These are phyloP conservation scores for Jimgerdemannia lactiflua DNA, from an alignment of 192 early-diverging fungal species.

Conservation along the genomic window DNA sequence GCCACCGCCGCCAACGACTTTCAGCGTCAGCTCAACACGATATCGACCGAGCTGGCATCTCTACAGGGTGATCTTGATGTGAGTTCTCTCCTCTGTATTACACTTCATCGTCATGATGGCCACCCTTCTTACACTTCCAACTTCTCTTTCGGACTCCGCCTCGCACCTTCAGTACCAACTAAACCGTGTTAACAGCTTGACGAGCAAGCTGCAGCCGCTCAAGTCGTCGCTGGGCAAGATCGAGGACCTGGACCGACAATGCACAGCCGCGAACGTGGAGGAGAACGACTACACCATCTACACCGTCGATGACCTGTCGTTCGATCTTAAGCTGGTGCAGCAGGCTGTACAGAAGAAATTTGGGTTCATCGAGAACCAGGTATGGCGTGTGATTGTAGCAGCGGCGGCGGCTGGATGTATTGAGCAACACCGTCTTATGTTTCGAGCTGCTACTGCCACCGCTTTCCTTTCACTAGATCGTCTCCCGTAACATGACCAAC, in stretches of 20 bases:
- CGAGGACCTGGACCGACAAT: slow-evolving; percentile 62
- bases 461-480: slow-evolving; percentile 46
- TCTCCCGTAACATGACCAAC: slow-evolving; percentile 89
- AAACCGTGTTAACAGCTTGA: slow-evolving; percentile 58
- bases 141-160: slow-evolving; percentile 5
- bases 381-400: slow-evolving; percentile 10
- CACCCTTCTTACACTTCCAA: neutral
- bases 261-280: slow-evolving; percentile 84
- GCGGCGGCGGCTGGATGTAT: neutral
- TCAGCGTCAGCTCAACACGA: slow-evolving; percentile 64
- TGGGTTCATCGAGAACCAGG: slow-evolving; percentile 94
- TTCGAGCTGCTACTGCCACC: neutral
- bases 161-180: slow-evolving; percentile 38
- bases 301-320: slow-evolving; percentile 85
- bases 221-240: slow-evolving; percentile 51
- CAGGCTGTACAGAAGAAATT: slow-evolving; percentile 78
- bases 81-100: slow-evolving; percentile 11
- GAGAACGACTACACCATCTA: slow-evolving; percentile 94
- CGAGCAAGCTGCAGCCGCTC: slow-evolving; percentile 47
- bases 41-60: slow-evolving; percentile 59
- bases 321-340: slow-evolving; percentile 78
- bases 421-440: neutral
- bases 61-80: slow-evolving; percentile 83
- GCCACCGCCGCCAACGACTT: slow-evolving; percentile 84
- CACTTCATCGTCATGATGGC: neutral